Percentiles rank a stretch among this genome's conserved stretches.
Evolutionary conservation across 441 rosid genomes (phyloP).

Genomic region (Gossypium davidsonii): DNA sequence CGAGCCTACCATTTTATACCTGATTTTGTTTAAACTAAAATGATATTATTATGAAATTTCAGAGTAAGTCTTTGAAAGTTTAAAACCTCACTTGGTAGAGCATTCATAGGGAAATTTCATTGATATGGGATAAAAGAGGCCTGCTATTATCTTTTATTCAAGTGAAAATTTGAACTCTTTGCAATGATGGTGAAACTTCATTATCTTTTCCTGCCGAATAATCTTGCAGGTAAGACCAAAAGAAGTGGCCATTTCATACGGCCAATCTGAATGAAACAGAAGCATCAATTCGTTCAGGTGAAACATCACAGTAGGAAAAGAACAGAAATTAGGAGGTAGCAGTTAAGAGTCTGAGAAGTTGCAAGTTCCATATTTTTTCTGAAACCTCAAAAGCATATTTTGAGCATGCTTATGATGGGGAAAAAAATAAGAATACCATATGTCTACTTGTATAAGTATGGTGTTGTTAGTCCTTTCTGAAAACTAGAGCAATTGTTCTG

Average conservation of each 20-base stretch:
- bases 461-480: not conserved
- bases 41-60: not conserved
- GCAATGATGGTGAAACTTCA: not conserved
- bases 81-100: not conserved
- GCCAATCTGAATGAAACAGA: not conserved
- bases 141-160: not conserved
- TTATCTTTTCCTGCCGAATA: not conserved
- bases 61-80: not conserved
- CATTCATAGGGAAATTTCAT: not conserved
- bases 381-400: not conserved
- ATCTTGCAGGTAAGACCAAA: constrained; percentile 17
- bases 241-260: not conserved
- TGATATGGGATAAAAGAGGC: not conserved
- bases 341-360: not conserved
- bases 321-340: not conserved
- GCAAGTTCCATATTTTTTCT: not conserved
- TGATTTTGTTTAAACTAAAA: not conserved
- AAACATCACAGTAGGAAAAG: not conserved
- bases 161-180: not conserved
- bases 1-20: not conserved
- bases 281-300: not conserved
- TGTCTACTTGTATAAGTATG: not conserved
- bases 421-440: not conserved
- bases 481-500: not conserved
- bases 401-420: not conserved